Evolutionary conservation across 139 green algal genomes (phyloP).

Genomic region (Micractinium conductrix): DNA sequence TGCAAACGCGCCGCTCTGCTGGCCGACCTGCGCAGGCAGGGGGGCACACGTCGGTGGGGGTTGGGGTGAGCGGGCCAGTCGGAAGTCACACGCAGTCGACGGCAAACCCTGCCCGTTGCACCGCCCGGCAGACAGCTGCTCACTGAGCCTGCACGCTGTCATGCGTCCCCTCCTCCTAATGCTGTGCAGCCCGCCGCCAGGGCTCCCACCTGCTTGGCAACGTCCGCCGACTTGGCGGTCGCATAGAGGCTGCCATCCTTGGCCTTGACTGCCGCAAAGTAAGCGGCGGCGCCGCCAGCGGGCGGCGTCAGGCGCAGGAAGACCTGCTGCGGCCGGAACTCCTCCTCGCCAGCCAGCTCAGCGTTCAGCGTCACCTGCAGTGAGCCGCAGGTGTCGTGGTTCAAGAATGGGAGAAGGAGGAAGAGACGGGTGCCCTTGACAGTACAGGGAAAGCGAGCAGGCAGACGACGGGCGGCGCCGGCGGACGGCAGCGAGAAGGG

Average conservation of each 20-base stretch:
- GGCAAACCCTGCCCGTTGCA: too few relatives aligned
- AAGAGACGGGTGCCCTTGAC: too few relatives aligned
- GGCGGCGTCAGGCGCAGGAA: constrained; percentile 21
- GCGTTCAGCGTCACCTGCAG: too few relatives aligned
- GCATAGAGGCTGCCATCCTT: constrained; percentile 24
- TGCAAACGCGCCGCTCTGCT: background rate
- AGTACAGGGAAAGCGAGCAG: too few relatives aligned
- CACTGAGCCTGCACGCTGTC: background rate
- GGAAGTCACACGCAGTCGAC: too few relatives aligned
- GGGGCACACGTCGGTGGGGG: background rate
- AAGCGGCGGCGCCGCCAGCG: background rate
- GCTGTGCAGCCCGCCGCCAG: background rate
- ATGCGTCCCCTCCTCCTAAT: background rate
- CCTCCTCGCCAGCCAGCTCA: too few relatives aligned
- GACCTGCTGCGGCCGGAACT: background rate
- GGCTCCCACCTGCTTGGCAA: constrained; percentile 13
- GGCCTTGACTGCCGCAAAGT: constrained; percentile 28
- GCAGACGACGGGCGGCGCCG: too few relatives aligned
- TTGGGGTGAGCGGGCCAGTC: background rate
- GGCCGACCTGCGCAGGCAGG: constrained; percentile 13
- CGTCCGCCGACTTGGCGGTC: constrained; percentile 5
- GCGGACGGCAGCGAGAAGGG: too few relatives aligned
- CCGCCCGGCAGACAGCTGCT: background rate
- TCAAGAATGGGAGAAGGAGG: too few relatives aligned
- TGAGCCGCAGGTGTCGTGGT: too few relatives aligned